A percentile compares a stretch with the other conserved stretches of the same genome.
Conservation (phyloP, 306 rosid genomes). For the Vigna trinervia region DNA sequence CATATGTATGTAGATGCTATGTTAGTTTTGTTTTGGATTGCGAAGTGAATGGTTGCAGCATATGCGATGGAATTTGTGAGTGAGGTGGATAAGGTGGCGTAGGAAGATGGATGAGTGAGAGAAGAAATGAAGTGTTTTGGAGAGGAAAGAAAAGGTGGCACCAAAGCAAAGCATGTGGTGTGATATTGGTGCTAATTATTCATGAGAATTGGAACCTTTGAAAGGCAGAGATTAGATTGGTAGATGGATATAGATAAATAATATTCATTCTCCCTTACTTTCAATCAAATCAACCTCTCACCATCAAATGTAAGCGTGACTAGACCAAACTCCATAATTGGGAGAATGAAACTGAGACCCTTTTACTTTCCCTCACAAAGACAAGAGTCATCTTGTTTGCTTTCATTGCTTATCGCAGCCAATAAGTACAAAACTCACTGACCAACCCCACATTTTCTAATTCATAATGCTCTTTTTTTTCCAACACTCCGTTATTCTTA, state of each 20-base stretch:
- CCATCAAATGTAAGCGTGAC: slow-evolving; percentile 60
- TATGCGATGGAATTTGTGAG: slow-evolving; percentile 31
- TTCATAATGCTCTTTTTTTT: background rate
- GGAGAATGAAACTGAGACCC: slow-evolving; percentile 15
- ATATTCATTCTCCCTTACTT: slow-evolving; percentile 46
- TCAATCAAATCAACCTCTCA: slow-evolving; percentile 54
- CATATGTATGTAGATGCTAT: no score
- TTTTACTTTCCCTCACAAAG: slow-evolving; percentile 37
- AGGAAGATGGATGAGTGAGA: slow-evolving; percentile 23
- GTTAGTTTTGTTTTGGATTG: no score
- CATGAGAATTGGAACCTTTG: slow-evolving; percentile 55
- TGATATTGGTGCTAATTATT: slow-evolving; percentile 27
- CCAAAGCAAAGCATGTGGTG: slow-evolving; percentile 42
- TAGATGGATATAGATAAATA: slow-evolving; percentile 42
- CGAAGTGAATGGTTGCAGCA: background rate
- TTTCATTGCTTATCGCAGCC: slow-evolving; percentile 42
- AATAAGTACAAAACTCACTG: slow-evolving; percentile 21
- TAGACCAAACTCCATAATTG: slow-evolving; percentile 56
- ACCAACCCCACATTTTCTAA: slow-evolving; percentile 18
- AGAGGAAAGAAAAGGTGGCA: slow-evolving; percentile 34
- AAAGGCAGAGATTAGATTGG: slow-evolving; percentile 43
- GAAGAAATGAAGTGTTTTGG: slow-evolving; percentile 12
- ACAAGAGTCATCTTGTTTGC: slow-evolving; percentile 11
- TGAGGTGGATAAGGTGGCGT: slow-evolving; percentile 35
- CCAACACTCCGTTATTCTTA: background rate